phyloP scores from a whole-genome alignment of 2,329 filamentous ascomycete species.

The Apiospora marii region DNA sequence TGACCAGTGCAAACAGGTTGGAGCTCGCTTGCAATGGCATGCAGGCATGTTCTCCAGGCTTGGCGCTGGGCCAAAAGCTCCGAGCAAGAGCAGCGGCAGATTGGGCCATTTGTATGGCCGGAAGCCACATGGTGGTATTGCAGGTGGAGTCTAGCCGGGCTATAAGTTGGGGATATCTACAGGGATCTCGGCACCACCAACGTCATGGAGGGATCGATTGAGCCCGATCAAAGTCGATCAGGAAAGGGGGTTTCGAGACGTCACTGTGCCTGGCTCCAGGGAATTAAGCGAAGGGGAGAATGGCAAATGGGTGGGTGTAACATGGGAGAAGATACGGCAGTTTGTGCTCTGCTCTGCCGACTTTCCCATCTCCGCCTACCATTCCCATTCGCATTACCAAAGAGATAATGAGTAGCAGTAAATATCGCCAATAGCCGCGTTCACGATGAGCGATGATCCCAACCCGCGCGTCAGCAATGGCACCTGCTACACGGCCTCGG shows the following conservation, averaged over 20 bases:
- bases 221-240: not conserved
- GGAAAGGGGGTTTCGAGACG: not conserved
- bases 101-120: not conserved
- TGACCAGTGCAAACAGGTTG: not conserved
- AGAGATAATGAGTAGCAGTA: not conserved
- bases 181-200: not conserved
- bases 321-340: not conserved
- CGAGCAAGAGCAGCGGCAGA: not conserved
- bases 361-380: not conserved
- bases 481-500: conserved; percentile 31
- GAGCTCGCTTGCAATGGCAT: not conserved
- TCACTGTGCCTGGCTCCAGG: not conserved
- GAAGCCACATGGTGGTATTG: not conserved
- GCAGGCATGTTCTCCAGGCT: not conserved
- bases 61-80: conserved; percentile 10
- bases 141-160: not conserved
- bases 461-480: conserved; percentile 31
- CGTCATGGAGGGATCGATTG: conserved; percentile 6
- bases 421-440: not conserved
- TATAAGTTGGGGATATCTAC: conserved; percentile 14
- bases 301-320: not conserved
- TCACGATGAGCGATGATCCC: conserved; percentile 22
- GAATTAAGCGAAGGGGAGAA: not conserved
- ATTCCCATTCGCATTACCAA: not conserved
- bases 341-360: not conserved